A percentile compares a stretch with the other conserved stretches of the same genome.
Conservation (phyloP, 257 asterid genomes). For the Plantago ovata region DNA sequence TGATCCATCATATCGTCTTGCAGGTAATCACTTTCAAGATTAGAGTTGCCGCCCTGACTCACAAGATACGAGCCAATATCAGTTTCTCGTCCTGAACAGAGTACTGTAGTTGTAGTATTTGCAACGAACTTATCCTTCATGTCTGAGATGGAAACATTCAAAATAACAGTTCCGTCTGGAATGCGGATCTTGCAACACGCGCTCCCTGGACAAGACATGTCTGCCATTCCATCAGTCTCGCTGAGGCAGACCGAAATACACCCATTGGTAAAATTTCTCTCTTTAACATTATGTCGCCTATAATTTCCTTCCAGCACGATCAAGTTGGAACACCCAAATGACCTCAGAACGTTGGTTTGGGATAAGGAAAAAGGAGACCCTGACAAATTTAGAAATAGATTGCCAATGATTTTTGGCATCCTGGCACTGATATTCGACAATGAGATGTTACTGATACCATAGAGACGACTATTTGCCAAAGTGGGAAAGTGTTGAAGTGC, state of each 20-base stretch:
- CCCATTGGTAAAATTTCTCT: conserved; percentile 13
- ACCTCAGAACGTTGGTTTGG: conserved; percentile 19
- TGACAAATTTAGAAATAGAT: conserved; percentile 17
- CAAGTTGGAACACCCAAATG: conserved; percentile 21
- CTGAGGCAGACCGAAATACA: conserved; percentile 22
- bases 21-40: too few relatives aligned
- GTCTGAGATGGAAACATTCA: too few relatives aligned
- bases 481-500: not conserved
- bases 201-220: conserved; percentile 18
- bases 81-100: not conserved
- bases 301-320: conserved; percentile 21
- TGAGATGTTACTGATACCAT: conserved; percentile 12
- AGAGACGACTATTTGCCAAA: conserved; percentile 15
- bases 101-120: not conserved
- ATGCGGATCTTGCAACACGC: too few relatives aligned
- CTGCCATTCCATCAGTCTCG: conserved; percentile 7
- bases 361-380: conserved; percentile 23
- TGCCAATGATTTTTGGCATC: conserved; percentile 9
- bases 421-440: conserved; percentile 13
- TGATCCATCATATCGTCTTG: too few relatives aligned
- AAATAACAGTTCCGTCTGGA: too few relatives aligned
- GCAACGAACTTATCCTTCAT: too few relatives aligned
- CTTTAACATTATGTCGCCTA: not conserved
- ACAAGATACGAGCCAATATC: too few relatives aligned
- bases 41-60: not conserved